Percentiles rank a stretch among this genome's conserved stretches.
phyloP scores from a whole-genome alignment of 2,329 filamentous ascomycete genomes.

The Aotearoamyces nothofagi region DNA sequence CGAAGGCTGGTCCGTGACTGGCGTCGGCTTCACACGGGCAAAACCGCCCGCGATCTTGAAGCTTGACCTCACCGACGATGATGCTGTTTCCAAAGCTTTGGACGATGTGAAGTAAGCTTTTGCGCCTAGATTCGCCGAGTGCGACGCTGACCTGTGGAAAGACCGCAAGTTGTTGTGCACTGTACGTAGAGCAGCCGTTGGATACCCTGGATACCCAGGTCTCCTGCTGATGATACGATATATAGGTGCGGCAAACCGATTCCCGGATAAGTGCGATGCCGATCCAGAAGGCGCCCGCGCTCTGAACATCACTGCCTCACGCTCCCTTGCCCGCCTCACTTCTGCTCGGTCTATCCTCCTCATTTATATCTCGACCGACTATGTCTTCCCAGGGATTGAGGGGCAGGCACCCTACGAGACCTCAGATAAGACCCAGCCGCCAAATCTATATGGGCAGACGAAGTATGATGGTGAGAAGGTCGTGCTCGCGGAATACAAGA shows the following conservation, averaged over 20 bases:
- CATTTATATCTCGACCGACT: constrained; percentile 72
- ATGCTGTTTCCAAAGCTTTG: constrained; percentile 32
- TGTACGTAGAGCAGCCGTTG: constrained; percentile 35
- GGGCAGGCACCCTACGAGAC: constrained; percentile 77
- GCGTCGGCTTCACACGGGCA: constrained; percentile 60
- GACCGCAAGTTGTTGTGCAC: constrained; percentile 66
- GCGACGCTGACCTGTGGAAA: too few species aligned
- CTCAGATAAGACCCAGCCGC: constrained; percentile 46
- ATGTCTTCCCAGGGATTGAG: constrained; percentile 56
- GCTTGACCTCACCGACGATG: constrained; percentile 16
- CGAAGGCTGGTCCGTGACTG: constrained; percentile 53
- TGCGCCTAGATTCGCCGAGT: constrained; percentile 4
- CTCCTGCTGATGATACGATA: constrained; percentile 4
- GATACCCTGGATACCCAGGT: too few species aligned
- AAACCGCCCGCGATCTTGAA: constrained; percentile 49
- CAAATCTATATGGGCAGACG: constrained; percentile 68
- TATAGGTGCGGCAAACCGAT: constrained; percentile 71
- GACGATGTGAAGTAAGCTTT: constrained; percentile 36
- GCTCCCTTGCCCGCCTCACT: constrained; percentile 49
- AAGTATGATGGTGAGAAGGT: constrained; percentile 58
- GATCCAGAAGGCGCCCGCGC: constrained; percentile 61
- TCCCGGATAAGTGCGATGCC: constrained; percentile 70
- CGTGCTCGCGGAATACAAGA: constrained; percentile 44
- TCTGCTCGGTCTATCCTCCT: constrained; percentile 44
- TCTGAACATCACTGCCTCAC: constrained; percentile 61